Conservation (phyloP, 2,329 filamentous ascomycete genomes). For the Exophiala lecanii-corni region DNA sequence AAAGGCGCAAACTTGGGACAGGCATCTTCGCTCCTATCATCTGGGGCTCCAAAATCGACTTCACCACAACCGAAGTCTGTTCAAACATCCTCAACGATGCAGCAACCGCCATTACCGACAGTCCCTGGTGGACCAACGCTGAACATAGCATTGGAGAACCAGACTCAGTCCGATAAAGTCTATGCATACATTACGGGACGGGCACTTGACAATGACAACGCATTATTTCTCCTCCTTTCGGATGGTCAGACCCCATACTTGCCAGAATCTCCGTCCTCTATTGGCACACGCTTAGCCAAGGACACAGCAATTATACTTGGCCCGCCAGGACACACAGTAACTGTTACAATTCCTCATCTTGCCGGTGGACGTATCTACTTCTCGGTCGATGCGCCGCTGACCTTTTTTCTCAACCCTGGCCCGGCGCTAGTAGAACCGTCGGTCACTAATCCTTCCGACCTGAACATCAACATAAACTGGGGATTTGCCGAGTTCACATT, state of each 20-base stretch:
- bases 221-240: constrained; percentile 57
- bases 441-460: constrained; percentile 60
- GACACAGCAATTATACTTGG: constrained; percentile 63
- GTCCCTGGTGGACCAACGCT: constrained; percentile 40
- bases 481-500: constrained; percentile 67
- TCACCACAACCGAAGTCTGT: no score
- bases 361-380: constrained; percentile 71
- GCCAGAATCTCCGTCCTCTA: constrained; percentile 53
- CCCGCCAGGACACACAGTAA: constrained; percentile 54
- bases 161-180: constrained; percentile 55
- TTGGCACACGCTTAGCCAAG: constrained; percentile 34
- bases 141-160: constrained; percentile 61
- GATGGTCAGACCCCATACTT: constrained; percentile 64
- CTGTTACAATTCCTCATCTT: constrained; percentile 63
- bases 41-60: no score
- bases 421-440: constrained; percentile 71
- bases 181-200: constrained; percentile 69
- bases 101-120: no score
- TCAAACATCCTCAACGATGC: no score
- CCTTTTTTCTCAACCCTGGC: constrained; percentile 66
- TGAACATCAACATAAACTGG: constrained; percentile 60
- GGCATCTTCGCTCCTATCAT: no score
- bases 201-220: constrained; percentile 56
- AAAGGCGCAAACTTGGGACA: no score
- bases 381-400: constrained; percentile 55